Percentiles rank a stretch among this genome's conserved stretches.
phyloP scores from a whole-genome alignment of 768 basidiomycete genomes.

The Auriculariales sp. region DNA sequence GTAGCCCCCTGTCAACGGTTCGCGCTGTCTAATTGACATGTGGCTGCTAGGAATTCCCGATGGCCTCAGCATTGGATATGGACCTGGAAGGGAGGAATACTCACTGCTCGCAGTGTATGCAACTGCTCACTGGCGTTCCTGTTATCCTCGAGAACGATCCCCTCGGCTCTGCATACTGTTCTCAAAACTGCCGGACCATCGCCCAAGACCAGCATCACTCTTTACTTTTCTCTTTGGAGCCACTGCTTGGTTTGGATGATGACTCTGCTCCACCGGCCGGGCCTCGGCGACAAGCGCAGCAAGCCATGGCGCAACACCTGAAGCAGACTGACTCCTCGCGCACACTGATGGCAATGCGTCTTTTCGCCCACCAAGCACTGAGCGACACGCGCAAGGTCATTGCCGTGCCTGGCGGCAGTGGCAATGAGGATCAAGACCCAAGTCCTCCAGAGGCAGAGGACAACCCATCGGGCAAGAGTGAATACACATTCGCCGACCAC shows the following conservation, averaged over 20 bases:
- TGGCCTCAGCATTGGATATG: slow-evolving; percentile 53
- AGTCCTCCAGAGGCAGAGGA: background rate
- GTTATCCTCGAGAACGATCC: slow-evolving; percentile 35
- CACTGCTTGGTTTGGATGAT: slow-evolving; percentile 34
- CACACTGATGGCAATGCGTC: slow-evolving; percentile 50
- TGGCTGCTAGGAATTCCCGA: slow-evolving; percentile 49
- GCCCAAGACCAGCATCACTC: slow-evolving; percentile 46
- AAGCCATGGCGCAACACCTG: slow-evolving; percentile 39
- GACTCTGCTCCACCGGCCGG: slow-evolving; percentile 15
- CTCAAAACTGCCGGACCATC: slow-evolving; percentile 43
- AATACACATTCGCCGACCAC: slow-evolving; percentile 61
- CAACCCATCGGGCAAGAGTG: slow-evolving; percentile 6
- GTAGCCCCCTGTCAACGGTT: slow-evolving; percentile 19
- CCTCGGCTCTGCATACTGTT: slow-evolving; percentile 55
- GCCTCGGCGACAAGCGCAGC: slow-evolving; percentile 42
- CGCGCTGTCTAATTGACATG: background rate
- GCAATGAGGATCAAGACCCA: background rate
- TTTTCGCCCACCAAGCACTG: slow-evolving; percentile 58
- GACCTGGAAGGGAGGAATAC: slow-evolving; percentile 56
- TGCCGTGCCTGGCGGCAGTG: slow-evolving; percentile 9
- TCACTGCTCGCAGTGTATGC: slow-evolving; percentile 63
- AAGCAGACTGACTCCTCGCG: slow-evolving; percentile 28
- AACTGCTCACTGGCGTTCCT: slow-evolving; percentile 32
- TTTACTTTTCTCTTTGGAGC: slow-evolving; percentile 56
- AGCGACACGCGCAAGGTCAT: slow-evolving; percentile 47